These are phyloP conservation scores for Neurospora crassa DNA, from an alignment of 2,329 filamentous ascomycete genomes.

Conservation along the genomic window DNA sequence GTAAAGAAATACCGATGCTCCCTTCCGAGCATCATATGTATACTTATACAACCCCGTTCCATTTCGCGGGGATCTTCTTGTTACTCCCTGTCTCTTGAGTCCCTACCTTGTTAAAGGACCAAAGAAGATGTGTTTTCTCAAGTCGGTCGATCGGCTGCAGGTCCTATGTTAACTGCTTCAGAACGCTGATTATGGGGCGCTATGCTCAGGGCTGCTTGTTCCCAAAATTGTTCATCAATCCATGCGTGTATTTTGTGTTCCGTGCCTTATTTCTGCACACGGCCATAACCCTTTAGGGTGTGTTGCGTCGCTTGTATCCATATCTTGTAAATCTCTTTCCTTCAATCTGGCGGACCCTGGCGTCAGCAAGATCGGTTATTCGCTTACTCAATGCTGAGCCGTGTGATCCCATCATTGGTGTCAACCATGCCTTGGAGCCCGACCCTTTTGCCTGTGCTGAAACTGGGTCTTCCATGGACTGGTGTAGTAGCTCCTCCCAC, in stretches of 20 bases:
- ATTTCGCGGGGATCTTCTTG: not conserved
- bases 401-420: conserved; percentile 91
- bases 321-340: not conserved
- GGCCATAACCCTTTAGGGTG: not conserved
- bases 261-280: not conserved
- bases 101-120: not conserved
- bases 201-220: not conserved
- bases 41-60: not conserved
- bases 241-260: not conserved
- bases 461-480: not conserved
- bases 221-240: not conserved
- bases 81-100: not conserved
- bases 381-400: conserved; percentile 82
- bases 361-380: not conserved
- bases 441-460: conserved; percentile 36
- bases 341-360: not conserved
- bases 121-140: not conserved
- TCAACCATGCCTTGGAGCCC: conserved; percentile 91
- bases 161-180: not conserved
- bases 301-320: not conserved
- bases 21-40: not conserved
- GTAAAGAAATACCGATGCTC: not conserved
- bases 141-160: not conserved
- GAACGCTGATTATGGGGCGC: not conserved
- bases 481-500: conserved; percentile 40